Conservation (phyloP, 345 rosid species). For the Sisymbrium altissimum region DNA sequence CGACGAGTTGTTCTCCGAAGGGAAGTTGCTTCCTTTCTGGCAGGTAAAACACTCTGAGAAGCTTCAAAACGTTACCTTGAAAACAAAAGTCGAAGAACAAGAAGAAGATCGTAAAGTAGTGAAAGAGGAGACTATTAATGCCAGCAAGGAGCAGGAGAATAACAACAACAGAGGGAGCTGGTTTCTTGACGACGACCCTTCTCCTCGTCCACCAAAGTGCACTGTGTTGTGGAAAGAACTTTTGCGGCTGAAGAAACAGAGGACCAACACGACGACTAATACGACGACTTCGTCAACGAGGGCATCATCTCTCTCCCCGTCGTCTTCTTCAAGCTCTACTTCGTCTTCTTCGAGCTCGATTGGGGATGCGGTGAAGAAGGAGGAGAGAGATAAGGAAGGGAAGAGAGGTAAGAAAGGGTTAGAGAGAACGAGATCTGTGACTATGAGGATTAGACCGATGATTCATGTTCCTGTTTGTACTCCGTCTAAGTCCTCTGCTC, state of each 20-base stretch:
- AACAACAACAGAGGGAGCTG: slow-evolving; percentile 44
- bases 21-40: slow-evolving; percentile 89
- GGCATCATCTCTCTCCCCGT: slow-evolving; percentile 63
- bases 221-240: slow-evolving; percentile 95
- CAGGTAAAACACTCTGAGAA: slow-evolving; percentile 70
- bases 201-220: slow-evolving; percentile 96
- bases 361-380: slow-evolving; percentile 40
- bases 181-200: slow-evolving; percentile 94
- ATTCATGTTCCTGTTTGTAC: slow-evolving; percentile 77
- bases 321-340: slow-evolving; percentile 60
- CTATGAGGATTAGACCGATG: slow-evolving; percentile 81
- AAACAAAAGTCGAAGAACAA: slow-evolving; percentile 30
- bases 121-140: background rate
- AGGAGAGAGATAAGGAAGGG: slow-evolving; percentile 50
- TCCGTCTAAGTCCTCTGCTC: slow-evolving; percentile 43
- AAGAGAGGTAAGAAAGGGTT: slow-evolving; percentile 73
- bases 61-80: slow-evolving; percentile 55
- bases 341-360: slow-evolving; percentile 66
- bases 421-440: slow-evolving; percentile 79
- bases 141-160: slow-evolving; percentile 36
- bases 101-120: slow-evolving; percentile 14
- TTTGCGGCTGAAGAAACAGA: slow-evolving; percentile 78
- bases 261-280: slow-evolving; percentile 46
- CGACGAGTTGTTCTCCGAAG: slow-evolving; percentile 86
- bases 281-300: slow-evolving; percentile 44